These are phyloP conservation scores for Tuctoria greenei DNA, from an alignment of 176 grass and related monocot genomes.

Conservation along the genomic window DNA sequence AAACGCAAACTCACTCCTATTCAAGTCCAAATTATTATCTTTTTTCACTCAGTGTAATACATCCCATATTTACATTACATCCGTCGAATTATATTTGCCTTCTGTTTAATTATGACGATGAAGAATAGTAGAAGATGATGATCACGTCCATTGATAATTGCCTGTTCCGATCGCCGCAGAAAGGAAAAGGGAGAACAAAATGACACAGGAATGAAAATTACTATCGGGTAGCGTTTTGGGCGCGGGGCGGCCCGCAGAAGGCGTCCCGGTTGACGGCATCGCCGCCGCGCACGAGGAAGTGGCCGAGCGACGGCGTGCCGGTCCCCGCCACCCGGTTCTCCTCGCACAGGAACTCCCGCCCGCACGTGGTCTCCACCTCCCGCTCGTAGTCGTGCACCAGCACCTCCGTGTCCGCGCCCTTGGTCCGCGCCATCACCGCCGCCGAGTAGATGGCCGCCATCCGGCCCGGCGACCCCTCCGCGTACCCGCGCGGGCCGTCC, in stretches of 20 bases:
- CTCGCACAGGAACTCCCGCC: constrained; percentile 73
- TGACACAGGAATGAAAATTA: background rate
- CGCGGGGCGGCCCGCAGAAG: constrained; percentile 55
- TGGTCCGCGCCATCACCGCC: constrained; percentile 73
- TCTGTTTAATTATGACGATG: no score
- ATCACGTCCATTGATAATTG: background rate
- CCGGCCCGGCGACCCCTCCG: constrained; percentile 58
- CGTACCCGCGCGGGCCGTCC: constrained; percentile 77
- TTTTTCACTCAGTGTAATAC: no score
- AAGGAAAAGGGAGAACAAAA: background rate
- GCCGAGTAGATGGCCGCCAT: constrained; percentile 85
- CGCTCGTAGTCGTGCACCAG: constrained; percentile 85
- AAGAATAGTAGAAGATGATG: no score
- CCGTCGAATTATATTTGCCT: no score
- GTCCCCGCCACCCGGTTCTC: constrained; percentile 49
- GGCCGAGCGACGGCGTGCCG: constrained; percentile 50
- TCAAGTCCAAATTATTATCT: no score
- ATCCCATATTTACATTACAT: no score
- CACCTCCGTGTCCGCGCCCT: constrained; percentile 55
- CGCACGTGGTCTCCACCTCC: constrained; percentile 57
- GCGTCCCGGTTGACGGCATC: constrained; percentile 29
- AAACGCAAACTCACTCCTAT: no score
- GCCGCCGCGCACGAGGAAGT: constrained; percentile 60
- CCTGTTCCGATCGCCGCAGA: background rate
- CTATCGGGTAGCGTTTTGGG: constrained; percentile 6